Conservation (phyloP, 768 basidiomycete genomes). For the Gyrodon lividus region DNA sequence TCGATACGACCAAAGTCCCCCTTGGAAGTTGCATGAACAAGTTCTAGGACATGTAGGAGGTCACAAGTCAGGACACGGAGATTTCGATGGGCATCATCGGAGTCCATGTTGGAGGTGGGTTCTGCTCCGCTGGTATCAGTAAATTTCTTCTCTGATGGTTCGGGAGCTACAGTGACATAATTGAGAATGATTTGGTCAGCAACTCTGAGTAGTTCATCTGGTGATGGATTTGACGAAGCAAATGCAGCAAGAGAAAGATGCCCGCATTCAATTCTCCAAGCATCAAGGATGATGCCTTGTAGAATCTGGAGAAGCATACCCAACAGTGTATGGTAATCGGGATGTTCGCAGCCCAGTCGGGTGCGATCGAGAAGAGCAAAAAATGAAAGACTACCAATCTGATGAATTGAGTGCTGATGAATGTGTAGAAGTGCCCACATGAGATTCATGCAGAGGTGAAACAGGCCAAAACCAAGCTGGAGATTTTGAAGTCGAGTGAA, state of each 20-base stretch:
- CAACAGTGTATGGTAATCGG: conserved; percentile 35
- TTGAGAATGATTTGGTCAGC: conserved; percentile 22
- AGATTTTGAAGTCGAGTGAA: conserved; percentile 24
- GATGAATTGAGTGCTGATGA: conserved; percentile 27
- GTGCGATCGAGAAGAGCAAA: conserved; percentile 29
- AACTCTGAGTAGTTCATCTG: conserved; percentile 12
- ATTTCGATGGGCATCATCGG: conserved; percentile 27
- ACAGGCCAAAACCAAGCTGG: conserved; percentile 29
- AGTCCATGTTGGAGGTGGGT: not conserved
- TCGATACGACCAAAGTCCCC: conserved; percentile 37
- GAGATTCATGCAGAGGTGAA: conserved; percentile 36
- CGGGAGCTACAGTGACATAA: conserved; percentile 19
- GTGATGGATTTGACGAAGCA: conserved; percentile 23
- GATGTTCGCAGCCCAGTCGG: conserved; percentile 30
- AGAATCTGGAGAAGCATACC: conserved; percentile 27
- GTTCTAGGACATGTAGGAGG: conserved; percentile 31
- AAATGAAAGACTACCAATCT: conserved; percentile 28
- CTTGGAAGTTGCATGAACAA: conserved; percentile 22
- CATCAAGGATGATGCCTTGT: conserved; percentile 32
- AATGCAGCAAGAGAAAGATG: conserved; percentile 9
- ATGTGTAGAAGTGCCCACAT: conserved; percentile 30
- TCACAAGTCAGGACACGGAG: conserved; percentile 26
- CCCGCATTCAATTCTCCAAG: conserved; percentile 30
- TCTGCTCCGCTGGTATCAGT: no score
- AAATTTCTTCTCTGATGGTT: not conserved